Evolutionary conservation across 164 flowering plant genomes (phyloP).

Genomic region (Kingdonia uniflora): DNA sequence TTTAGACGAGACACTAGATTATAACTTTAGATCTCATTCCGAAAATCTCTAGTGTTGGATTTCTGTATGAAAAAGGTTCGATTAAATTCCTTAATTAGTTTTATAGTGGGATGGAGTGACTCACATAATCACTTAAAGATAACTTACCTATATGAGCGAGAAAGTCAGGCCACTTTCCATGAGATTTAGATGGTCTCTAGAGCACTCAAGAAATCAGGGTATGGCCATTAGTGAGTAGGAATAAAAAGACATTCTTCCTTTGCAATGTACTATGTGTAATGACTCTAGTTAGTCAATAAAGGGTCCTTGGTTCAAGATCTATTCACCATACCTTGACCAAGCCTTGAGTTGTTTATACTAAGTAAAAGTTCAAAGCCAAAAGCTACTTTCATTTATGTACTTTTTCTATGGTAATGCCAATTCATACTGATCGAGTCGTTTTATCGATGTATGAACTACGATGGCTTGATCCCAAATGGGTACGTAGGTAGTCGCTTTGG

Average conservation of each 20-base stretch:
- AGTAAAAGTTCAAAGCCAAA: neutral
- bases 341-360: neutral
- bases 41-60: neutral
- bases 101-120: neutral
- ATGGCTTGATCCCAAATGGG: neutral
- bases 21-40: neutral
- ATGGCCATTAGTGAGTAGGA: neutral
- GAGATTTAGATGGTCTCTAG: neutral
- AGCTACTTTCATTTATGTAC: neutral
- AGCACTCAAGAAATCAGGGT: neutral
- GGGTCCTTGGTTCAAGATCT: neutral
- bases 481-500: neutral
- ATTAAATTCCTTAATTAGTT: neutral
- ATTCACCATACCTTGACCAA: neutral
- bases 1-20: neutral
- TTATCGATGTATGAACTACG: neutral
- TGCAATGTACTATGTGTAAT: neutral
- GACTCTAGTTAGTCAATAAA: neutral
- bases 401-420: neutral
- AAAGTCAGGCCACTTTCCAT: neutral
- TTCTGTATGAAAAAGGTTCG: neutral
- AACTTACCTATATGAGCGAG: conserved; percentile 1
- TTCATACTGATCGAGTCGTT: neutral
- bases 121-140: neutral
- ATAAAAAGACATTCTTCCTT: neutral